These are phyloP conservation scores for Xylaria sp. DNA, from an alignment of 2,329 filamentous ascomycete species.

Conservation along the genomic window DNA sequence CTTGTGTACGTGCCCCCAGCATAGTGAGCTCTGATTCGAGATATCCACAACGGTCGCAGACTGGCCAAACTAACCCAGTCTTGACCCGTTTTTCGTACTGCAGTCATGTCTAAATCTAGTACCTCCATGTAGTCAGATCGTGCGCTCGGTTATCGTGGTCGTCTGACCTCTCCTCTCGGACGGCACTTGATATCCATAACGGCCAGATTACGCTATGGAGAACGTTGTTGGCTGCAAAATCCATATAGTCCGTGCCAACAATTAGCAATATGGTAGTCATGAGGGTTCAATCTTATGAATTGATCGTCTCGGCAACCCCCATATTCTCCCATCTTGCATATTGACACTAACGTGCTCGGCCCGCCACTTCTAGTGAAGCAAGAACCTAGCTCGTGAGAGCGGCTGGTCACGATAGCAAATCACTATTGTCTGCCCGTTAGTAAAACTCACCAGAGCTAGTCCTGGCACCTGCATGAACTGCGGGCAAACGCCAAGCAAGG, in stretches of 20 bases:
- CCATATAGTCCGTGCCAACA: conserved; percentile 7
- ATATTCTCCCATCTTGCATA: conserved; percentile 16
- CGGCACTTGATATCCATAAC: conserved; percentile 40
- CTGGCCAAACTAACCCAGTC: conserved; percentile 17
- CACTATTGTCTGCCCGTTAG: neutral
- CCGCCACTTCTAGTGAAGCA: conserved; percentile 5
- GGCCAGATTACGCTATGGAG: conserved; percentile 25
- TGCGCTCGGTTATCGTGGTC: conserved; percentile 34
- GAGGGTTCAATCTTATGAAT: conserved; percentile 17
- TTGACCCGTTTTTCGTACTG: conserved; percentile 27
- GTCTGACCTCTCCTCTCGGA: conserved; percentile 38
- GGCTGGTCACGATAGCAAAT: conserved; percentile 24
- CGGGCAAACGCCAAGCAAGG: conserved; percentile 13
- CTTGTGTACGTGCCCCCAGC: neutral
- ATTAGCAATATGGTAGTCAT: conserved; percentile 18
- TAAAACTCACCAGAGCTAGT: neutral
- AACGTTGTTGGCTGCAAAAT: conserved; percentile 12
- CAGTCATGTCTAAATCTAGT: conserved; percentile 41
- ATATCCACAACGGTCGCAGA: conserved; percentile 18
- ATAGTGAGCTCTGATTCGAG: conserved; percentile 31
- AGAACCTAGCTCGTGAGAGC: conserved; percentile 11
- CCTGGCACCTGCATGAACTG: conserved; percentile 10
- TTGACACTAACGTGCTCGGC: conserved; percentile 1
- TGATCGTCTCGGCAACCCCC: conserved; percentile 24
- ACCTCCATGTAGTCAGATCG: conserved; percentile 33